Evolutionary conservation across 1,139 yeast species (phyloP).

Genomic region (Hemisphaericaspora subhashii): DNA sequence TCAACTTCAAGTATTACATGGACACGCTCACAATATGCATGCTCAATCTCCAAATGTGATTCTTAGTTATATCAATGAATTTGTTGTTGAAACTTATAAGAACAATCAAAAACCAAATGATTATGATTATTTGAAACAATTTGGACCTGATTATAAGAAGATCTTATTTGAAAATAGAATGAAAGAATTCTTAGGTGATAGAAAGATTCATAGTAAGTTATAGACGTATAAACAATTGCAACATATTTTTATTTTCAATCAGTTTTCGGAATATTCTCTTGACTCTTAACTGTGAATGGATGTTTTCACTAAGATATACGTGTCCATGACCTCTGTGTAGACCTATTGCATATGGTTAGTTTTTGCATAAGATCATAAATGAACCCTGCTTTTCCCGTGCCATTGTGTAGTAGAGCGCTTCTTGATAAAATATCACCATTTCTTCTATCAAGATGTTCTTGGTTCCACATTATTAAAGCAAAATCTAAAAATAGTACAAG

Average conservation of each 20-base stretch:
- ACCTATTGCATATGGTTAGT: too few species aligned
- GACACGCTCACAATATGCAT: slow-evolving; percentile 45
- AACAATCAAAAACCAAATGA: slow-evolving; percentile 9
- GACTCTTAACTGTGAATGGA: too few species aligned
- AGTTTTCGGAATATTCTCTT: too few species aligned
- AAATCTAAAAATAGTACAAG: too few species aligned
- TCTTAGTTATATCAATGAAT: slow-evolving; percentile 10
- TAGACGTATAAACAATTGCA: slow-evolving; percentile 3
- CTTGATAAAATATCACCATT: too few species aligned
- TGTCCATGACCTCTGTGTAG: too few species aligned
- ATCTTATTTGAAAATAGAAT: slow-evolving; percentile 10
- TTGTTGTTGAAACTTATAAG: slow-evolving; percentile 9
- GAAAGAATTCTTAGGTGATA: slow-evolving; percentile 8
- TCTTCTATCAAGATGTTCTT: too few species aligned
- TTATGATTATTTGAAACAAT: slow-evolving; percentile 8
- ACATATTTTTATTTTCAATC: neutral
- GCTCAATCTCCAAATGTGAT: slow-evolving; percentile 54
- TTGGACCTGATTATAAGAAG: slow-evolving; percentile 12
- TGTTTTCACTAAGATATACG: too few species aligned
- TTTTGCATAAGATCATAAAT: too few species aligned
- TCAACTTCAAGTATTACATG: slow-evolving; percentile 37
- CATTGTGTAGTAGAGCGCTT: too few species aligned
- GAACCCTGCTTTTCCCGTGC: too few species aligned
- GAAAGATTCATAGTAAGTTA: slow-evolving; percentile 10
- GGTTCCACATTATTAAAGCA: too few species aligned